Conservation (phyloP, 495 filamentous ascomycete species). For the Aspergillus conjunctus region DNA sequence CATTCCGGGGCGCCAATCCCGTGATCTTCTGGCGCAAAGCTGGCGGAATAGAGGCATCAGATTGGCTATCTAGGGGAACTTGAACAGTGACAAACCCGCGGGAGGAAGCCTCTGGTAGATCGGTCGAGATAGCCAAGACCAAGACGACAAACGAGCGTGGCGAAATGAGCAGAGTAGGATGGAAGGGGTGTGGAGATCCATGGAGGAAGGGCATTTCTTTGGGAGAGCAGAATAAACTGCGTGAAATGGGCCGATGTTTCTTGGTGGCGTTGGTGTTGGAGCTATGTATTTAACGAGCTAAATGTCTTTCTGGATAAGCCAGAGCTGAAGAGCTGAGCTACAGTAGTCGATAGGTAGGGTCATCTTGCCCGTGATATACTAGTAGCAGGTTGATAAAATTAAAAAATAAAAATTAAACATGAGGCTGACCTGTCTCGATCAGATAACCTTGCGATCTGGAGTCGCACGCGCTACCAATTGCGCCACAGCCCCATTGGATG, state of each 20-base stretch:
- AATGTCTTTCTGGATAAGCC: too few species aligned
- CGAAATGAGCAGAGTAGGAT: constrained; percentile 35
- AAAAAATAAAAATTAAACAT: too few species aligned
- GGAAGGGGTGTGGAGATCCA: constrained; percentile 33
- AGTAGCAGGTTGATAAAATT: too few species aligned
- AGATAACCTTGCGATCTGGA: constrained; percentile 23
- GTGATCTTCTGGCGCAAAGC: constrained; percentile 35
- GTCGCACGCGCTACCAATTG: constrained; percentile 28
- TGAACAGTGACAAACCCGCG: constrained; percentile 57
- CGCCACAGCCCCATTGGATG: constrained; percentile 20
- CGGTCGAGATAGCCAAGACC: constrained; percentile 38
- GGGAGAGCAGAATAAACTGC: not conserved
- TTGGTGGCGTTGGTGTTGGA: too few species aligned
- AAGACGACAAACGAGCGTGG: constrained; percentile 45
- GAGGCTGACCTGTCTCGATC: too few species aligned
- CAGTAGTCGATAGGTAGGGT: too few species aligned
- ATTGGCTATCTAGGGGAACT: constrained; percentile 51
- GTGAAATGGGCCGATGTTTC: too few species aligned
- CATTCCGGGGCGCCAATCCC: constrained; percentile 36
- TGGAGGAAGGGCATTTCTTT: not conserved
- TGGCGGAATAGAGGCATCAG: constrained; percentile 32
- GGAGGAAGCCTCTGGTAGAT: constrained; percentile 15
- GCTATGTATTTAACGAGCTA: too few species aligned
- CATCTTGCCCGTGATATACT: too few species aligned
- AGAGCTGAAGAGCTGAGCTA: too few species aligned